Conservation (phyloP, 2,329 filamentous ascomycete species). For the Aspergillus persii region DNA sequence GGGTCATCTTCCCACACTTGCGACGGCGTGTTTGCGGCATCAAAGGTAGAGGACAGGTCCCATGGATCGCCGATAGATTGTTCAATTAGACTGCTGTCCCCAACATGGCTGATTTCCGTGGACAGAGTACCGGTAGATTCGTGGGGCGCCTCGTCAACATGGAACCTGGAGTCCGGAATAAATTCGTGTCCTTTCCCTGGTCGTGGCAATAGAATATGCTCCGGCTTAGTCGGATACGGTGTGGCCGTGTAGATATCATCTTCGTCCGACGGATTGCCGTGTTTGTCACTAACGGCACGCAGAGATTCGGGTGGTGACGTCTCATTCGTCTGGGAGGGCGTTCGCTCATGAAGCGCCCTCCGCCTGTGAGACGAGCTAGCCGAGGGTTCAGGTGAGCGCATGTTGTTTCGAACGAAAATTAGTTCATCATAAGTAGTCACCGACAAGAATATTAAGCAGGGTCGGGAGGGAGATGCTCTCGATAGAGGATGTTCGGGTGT, state of each 20-base stretch:
- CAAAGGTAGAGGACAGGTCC: slow-evolving; percentile 38
- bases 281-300: slow-evolving; percentile 34
- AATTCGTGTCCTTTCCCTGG: slow-evolving; percentile 39
- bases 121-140: slow-evolving; percentile 29
- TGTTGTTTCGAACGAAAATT: slow-evolving; percentile 27
- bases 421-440: slow-evolving; percentile 30
- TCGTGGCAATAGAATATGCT: slow-evolving; percentile 44
- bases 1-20: slow-evolving; percentile 40
- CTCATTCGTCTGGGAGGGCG: slow-evolving; percentile 46
- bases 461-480: slow-evolving; percentile 4
- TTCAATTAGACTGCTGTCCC: slow-evolving; percentile 26
- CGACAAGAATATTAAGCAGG: slow-evolving; percentile 7
- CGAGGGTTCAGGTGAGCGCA: slow-evolving; percentile 32
- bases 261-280: slow-evolving; percentile 32
- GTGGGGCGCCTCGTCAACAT: slow-evolving; percentile 30
- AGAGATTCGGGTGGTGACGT: slow-evolving; percentile 36
- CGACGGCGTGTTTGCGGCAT: slow-evolving; percentile 36
- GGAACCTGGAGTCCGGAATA: slow-evolving; percentile 30
- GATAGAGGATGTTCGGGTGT: slow-evolving; percentile 1
- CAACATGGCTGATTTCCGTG: slow-evolving; percentile 26
- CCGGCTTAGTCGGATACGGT: slow-evolving; percentile 49
- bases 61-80: slow-evolving; percentile 30
- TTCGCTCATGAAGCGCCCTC: slow-evolving; percentile 47
- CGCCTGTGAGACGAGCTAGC: slow-evolving; percentile 36
- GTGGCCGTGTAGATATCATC: slow-evolving; percentile 41